Base-by-base conservation (phyloP, 345 rosid genomes). In the Toxicodendron radicans region DNA sequence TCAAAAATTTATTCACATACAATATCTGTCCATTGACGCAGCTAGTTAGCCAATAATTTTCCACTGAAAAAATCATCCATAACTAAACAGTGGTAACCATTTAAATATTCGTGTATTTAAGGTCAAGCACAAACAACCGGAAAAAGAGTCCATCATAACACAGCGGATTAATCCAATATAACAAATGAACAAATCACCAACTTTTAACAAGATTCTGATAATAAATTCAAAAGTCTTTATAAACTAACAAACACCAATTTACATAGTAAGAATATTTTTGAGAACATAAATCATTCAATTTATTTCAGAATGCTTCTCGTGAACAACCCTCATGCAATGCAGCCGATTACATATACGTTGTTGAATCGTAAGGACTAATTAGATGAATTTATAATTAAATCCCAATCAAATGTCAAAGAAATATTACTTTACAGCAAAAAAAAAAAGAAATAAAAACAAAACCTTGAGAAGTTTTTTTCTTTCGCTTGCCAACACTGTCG, bases 391-490 rank as follows among this genome's bases (percentile, higher is more conserved):
- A 16, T 3, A 24, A 10, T 68, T 3, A 11, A 27, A 5, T 17
- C 5, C 41, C 10, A 24, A 27, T 5, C 12, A 13, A 27, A 32
- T 9, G 0, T 1, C 18, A 35, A 30, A 17, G 6, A n/a, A 1
- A 1, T 27, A 27, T 27, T 27, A 27, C 30, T 27, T 27, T 27
- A 27, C 30, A 27, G 30, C 30, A 49, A 23, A 8, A 38, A 12
- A 62, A 24, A 0, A 5, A 48, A 17, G 5, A 38, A 12, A 62
- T 1, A 43, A 24, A 18, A 18, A 32, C 33, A 70, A 18, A 68
- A 81, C 86, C 83, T 82, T 43, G 70, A 53, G 74, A 48, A 30
- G 59, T 62, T 58, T 70, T 79, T 43, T 68, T 52, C 67, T 76
- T 76, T 45, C 33, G 24, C 57, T 73, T 83, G 65, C 56, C 71